Base-by-base conservation (phyloP, 352 stramenopile species). In the Pythium dissimile region DNA sequence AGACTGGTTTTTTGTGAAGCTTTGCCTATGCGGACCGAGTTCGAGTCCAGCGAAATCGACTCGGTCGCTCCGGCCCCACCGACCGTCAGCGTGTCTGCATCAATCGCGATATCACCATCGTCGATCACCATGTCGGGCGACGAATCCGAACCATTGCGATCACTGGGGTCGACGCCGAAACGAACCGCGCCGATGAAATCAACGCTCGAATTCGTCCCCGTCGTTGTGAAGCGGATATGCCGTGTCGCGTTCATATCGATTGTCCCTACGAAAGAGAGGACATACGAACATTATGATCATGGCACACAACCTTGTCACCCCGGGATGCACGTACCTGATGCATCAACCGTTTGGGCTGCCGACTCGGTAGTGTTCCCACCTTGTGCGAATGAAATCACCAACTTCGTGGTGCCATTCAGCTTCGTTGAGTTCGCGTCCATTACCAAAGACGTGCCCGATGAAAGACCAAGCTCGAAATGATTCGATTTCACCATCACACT, bases 401-500 rank as follows among this genome's bases (percentile, higher is more conserved):
- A 27, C 10, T 21, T 46, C 26, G 41, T 46, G 4, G 45, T 20
- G 18, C 55, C 55, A 5, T 13, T 23, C 9, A 64, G 55, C 2
- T 18, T 13, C 15, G 46, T 57, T 16, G 15, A 18, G 28, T 47
- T 64, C 20, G 13, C 37, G 18, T 31, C n/a, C 26, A 64, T 44
- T n/a, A 21, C 34, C 18, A 64, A 23, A 21, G 47, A 39, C 3
- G 47, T 27, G 5, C n/a, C n/a, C 20, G 31, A 34, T 28, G 51
- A 39, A 12, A 31, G 23, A 27, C 20, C 23, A n/a, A 66, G 26
- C 28, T 24, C 42, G 15, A 89, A 42, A 31, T 64, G 55, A 6
- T 74, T 73, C 4, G 79, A 87, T 26, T 82, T 68, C 23, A 87
- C 16, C 2, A 44, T 50, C 5, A 87, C 48, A 15, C 62, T 62